Base-by-base conservation (phyloP, 164 flowering plant genomes). In the Platanus orientalis region DNA sequence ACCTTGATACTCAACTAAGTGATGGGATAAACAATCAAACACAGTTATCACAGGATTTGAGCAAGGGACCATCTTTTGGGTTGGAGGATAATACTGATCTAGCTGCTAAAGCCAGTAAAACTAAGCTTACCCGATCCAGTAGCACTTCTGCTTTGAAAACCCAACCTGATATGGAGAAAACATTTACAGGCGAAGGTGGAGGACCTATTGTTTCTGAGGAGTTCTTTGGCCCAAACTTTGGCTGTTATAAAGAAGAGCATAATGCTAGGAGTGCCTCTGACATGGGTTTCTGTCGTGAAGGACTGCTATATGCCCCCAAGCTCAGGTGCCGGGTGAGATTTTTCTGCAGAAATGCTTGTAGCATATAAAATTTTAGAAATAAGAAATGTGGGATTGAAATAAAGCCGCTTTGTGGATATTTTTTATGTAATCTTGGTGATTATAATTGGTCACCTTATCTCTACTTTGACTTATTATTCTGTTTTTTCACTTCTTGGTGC, bases 281-380 rank as follows among this genome's bases (percentile, higher is more conserved):
- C 52, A 63, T 72, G 24, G 63, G 74, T 17, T 21, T 66, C 26
- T 72, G 57, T 4, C 63, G 48, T 64, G 86, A 75, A 54, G 82
- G 74, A 17, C 67, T 44, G 9, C 56, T 11, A 27, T 72, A 73
- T 58, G 53, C 27, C 70, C 78, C 83, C 42, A 85, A 79, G 79
- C 83, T 88, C 36, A 81, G 61, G 71, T 82, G 89, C 54, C 78
- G 86, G 84, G 94, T 85, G 52, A 64, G 82, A 62, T 12, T 49
- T 52, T 61, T 54, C 42, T 61, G 62, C 21, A 29, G 14, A 25
- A 42, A 30, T 58, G 32, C n/a, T 30, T 42, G 44, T 44, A 19
- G 47, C 3, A 26, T 56, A 14, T 27, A 14, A 7, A n/a, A 44
- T 27, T 58, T 19, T 36, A 27, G 36, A 65, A 50, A 45, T 25